Evolutionary conservation across 164 flowering plant species (phyloP).

Genomic region (Pachysandra terminalis): DNA sequence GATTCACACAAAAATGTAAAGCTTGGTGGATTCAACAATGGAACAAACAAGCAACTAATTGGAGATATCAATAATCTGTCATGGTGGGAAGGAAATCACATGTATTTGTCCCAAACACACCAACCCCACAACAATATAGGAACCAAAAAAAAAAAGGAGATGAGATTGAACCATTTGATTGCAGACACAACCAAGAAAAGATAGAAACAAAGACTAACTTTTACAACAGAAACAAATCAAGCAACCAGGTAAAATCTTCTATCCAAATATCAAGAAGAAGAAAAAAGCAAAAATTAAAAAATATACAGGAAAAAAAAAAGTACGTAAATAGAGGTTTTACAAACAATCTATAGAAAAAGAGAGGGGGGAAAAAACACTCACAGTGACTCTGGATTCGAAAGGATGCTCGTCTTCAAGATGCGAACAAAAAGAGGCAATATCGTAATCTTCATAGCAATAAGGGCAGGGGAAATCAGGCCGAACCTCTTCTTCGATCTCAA

Average conservation of each 20-base stretch:
- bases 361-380: too few relatives aligned
- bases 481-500: slow-evolving; percentile 45
- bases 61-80: too few relatives aligned
- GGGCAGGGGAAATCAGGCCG: slow-evolving; percentile 60
- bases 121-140: too few relatives aligned
- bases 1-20: not conserved
- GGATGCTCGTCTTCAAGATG: slow-evolving; percentile 69
- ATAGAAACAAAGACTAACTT: not conserved
- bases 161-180: not conserved
- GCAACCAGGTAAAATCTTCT: not conserved
- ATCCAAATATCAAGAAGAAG: too few relatives aligned
- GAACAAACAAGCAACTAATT: too few relatives aligned
- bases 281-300: too few relatives aligned
- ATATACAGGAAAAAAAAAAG: not conserved
- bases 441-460: slow-evolving; percentile 62
- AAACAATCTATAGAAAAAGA: too few relatives aligned
- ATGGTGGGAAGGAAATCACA: too few relatives aligned
- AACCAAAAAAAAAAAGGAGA: too few relatives aligned
- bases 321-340: too few relatives aligned
- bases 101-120: too few relatives aligned
- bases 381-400: slow-evolving; percentile 34
- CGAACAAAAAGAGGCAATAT: slow-evolving; percentile 49
- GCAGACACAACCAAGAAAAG: not conserved
- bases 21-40: not conserved
- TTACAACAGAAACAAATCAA: not conserved